Base-by-base conservation (phyloP, 768 basidiomycete genomes). In the Mycena vitilis region DNA sequence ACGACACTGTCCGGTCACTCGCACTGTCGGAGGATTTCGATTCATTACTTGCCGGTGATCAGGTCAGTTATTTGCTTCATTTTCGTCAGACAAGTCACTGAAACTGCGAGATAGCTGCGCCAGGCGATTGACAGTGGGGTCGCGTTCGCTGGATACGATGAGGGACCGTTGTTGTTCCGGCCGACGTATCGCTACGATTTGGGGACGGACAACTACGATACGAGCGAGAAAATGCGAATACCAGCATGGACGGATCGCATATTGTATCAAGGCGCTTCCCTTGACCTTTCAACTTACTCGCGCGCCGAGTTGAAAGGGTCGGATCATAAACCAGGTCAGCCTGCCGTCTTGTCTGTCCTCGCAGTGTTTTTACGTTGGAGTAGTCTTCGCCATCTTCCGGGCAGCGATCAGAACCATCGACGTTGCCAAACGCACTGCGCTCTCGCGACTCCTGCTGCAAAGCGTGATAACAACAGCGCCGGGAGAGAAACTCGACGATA, bases 181-280 rank as follows among this genome's bases (percentile, higher is more conserved):
- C 98, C 98, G 10, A 99, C 97, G 2, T 99, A 99, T 81, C 93
- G 95, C 70, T 99, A 96, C 75, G 90, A 93, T 75, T 75, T 91
- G 8, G 88, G 89, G 12, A 90, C 95, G 11, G 92, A 98, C 69
- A 84, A 85, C 55, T 99, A 98, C 77, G 98, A 99, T 78, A 93
- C 95, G 16, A 94, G 95, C 76, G 98, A 99, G 80, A 99, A 99
- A 82, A 89, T 91, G 87, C 88, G 98, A 30, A 92, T 98, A 75
- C 98, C 98, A 7, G 95, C 97, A 20, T 99, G 96, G 96, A 99
- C 97, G 73, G 98, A 99, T 82, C 94, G 98, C n/a, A 89, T 99
- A 10, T 77, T 99, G 65, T 96, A 91, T 81, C 88, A 88, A 68
- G 97, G 97, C 12, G 75, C 75, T 40, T 81, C 83, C 40, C 83